phyloP scores from a whole-genome alignment of 2,329 filamentous ascomycete genomes.

The Setomelanomma holmii region DNA sequence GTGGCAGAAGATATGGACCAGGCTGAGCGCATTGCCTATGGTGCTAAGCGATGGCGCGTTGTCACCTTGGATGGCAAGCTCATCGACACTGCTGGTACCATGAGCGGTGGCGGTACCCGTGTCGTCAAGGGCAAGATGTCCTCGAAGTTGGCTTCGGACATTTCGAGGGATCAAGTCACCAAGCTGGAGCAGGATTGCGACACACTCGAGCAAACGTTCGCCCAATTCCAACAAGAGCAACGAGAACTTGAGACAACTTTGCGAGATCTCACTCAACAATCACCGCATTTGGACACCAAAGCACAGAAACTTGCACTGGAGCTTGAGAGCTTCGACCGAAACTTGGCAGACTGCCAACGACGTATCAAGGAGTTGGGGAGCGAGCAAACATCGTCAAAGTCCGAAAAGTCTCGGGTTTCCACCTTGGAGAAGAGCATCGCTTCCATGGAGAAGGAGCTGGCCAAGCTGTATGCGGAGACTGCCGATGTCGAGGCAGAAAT shows the following conservation, averaged over 20 bases:
- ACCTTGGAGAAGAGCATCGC: slow-evolving; percentile 79
- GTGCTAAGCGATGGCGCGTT: slow-evolving; percentile 91
- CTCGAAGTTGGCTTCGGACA: slow-evolving; percentile 88
- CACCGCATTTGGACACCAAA: slow-evolving; percentile 85
- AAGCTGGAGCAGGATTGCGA: slow-evolving; percentile 91
- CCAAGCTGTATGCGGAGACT: slow-evolving; percentile 83
- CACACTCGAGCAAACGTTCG: slow-evolving; percentile 79
- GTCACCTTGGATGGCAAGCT: slow-evolving; percentile 94
- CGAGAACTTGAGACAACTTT: slow-evolving; percentile 78
- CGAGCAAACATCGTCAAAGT: slow-evolving; percentile 80
- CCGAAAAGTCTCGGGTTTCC: slow-evolving; percentile 76
- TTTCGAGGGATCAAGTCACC: slow-evolving; percentile 83
- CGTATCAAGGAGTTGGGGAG: slow-evolving; percentile 83
- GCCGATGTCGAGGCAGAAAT: slow-evolving; percentile 91
- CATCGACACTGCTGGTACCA: slow-evolving; percentile 97
- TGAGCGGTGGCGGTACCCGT: slow-evolving; percentile 94
- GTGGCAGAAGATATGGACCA: slow-evolving; percentile 94
- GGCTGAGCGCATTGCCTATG: slow-evolving; percentile 96
- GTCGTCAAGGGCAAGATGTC: slow-evolving; percentile 96
- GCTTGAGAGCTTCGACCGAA: slow-evolving; percentile 83
- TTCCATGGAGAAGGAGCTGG: slow-evolving; percentile 77
- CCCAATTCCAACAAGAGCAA: slow-evolving; percentile 84
- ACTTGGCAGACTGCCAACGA: slow-evolving; percentile 82
- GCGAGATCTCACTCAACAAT: slow-evolving; percentile 74
- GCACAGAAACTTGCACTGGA: slow-evolving; percentile 92